Percentiles rank a stretch among this genome's conserved stretches.
Conservation (phyloP, 83 land plant genomes). For the Larix sibirica region DNA sequence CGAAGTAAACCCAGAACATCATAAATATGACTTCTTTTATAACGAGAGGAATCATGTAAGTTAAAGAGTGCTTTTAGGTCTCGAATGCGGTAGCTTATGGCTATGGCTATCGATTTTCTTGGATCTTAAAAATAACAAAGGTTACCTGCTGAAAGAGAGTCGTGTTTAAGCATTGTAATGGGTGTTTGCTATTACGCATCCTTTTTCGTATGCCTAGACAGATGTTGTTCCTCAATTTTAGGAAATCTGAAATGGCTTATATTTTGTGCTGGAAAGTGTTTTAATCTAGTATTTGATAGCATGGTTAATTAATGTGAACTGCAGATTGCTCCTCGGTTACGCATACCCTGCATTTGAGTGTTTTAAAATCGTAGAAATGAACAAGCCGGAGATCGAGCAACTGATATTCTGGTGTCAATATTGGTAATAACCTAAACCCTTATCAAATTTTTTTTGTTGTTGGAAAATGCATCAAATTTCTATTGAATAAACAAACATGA, state of each 20-base stretch:
- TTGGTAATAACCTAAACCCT: not conserved
- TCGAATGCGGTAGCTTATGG: too few species aligned
- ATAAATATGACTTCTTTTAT: constrained; percentile 16
- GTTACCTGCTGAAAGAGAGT: not conserved
- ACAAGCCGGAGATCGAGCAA: too few species aligned
- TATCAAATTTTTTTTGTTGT: too few species aligned
- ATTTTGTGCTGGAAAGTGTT: too few species aligned
- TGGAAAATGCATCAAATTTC: too few species aligned
- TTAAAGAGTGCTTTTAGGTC: not conserved
- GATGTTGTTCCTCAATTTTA: not conserved
- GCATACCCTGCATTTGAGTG: constrained; percentile 49
- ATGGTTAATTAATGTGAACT: not conserved
- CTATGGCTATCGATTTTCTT: too few species aligned
- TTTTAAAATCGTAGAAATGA: too few species aligned
- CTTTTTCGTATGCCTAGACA: not conserved
- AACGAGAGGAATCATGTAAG: constrained; percentile 14
- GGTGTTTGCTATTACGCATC: not conserved
- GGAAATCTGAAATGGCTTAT: not conserved
- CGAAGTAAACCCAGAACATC: not conserved
- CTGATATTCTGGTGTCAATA: constrained; percentile 9
- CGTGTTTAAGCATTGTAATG: not conserved
- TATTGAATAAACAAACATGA: too few species aligned
- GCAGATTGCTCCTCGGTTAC: constrained; percentile 62
- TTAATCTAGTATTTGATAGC: too few species aligned
- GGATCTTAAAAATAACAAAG: not conserved